Evolutionary conservation across 805 yeast species (phyloP).

Genomic region (Saitoella complicata): DNA sequence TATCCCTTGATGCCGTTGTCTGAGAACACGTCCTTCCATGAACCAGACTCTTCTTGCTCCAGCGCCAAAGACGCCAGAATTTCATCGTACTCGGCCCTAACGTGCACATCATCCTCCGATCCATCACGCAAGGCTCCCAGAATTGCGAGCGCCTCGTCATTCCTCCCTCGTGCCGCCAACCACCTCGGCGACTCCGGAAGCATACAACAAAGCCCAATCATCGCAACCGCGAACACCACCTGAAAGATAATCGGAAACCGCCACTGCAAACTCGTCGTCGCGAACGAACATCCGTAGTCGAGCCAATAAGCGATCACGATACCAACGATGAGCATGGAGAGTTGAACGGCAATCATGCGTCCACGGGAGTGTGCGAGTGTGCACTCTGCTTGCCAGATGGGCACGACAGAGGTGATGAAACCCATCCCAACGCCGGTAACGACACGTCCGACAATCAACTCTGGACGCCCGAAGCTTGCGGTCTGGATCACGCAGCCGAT

Average conservation of each 20-base stretch:
- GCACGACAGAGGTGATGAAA: conserved; percentile 61
- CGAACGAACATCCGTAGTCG: conserved; percentile 27
- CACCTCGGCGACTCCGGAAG: conserved; percentile 41
- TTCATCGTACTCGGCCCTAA: conserved; percentile 12
- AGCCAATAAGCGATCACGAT: conserved; percentile 22
- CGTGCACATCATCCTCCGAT: conserved; percentile 7
- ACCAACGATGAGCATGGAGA: conserved; percentile 16
- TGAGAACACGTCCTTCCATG: conserved; percentile 16
- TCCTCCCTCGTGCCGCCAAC: conserved; percentile 18
- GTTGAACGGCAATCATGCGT: no score
- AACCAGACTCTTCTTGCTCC: conserved; percentile 6
- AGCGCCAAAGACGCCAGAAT: conserved; percentile 7
- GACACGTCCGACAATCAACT: conserved; percentile 59
- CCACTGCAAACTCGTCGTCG: conserved; percentile 22
- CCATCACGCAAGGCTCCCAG: conserved; percentile 13
- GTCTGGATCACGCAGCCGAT: conserved; percentile 34
- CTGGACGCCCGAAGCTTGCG: conserved; percentile 36
- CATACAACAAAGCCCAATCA: conserved; percentile 25
- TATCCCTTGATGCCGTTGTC: conserved; percentile 30
- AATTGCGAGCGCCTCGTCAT: conserved; percentile 15
- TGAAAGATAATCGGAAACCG: conserved; percentile 35
- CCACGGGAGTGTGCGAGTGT: conserved; percentile 7
- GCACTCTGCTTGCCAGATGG: conserved; percentile 68
- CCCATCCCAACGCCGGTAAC: conserved; percentile 66
- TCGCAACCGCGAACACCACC: conserved; percentile 28